Percentiles rank a stretch among this genome's conserved stretches.
These are phyloP conservation scores for Lactarius psammicola DNA, from an alignment of 768 basidiomycete species.

Conservation along the genomic window DNA sequence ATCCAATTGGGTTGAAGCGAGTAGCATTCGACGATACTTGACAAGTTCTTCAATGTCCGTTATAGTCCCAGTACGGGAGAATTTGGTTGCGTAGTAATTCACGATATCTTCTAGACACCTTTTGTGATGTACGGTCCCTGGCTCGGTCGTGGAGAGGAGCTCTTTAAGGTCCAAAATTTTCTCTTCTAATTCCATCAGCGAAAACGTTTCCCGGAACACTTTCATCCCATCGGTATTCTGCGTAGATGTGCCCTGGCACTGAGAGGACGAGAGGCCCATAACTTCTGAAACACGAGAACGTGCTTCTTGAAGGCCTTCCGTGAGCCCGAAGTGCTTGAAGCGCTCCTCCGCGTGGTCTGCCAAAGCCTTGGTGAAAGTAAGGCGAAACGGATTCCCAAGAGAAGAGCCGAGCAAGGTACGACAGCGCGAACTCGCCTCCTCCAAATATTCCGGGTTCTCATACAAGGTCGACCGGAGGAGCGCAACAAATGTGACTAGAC, in stretches of 20 bases:
- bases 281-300: neutral
- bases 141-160: too few relatives aligned
- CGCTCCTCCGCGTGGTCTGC: neutral
- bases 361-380: neutral
- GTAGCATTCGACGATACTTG: conserved; percentile 4
- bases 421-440: neutral
- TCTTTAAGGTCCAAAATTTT: too few relatives aligned
- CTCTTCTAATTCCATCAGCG: too few relatives aligned
- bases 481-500: neutral
- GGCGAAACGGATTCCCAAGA: neutral
- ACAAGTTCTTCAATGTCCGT: neutral
- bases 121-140: too few relatives aligned
- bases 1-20: neutral
- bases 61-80: too few relatives aligned
- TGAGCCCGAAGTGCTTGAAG: neutral
- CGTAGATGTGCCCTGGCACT: too few relatives aligned
- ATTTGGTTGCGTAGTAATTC: too few relatives aligned
- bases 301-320: neutral
- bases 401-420: neutral
- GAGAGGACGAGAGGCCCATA: neutral
- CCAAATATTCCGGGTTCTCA: neutral
- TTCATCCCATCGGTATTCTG: too few relatives aligned
- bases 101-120: too few relatives aligned
- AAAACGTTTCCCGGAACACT: too few relatives aligned
- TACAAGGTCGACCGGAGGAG: neutral